Evolutionary conservation across 805 yeast species (phyloP).

Genomic region (Kluyveromyces wickerhamii): DNA sequence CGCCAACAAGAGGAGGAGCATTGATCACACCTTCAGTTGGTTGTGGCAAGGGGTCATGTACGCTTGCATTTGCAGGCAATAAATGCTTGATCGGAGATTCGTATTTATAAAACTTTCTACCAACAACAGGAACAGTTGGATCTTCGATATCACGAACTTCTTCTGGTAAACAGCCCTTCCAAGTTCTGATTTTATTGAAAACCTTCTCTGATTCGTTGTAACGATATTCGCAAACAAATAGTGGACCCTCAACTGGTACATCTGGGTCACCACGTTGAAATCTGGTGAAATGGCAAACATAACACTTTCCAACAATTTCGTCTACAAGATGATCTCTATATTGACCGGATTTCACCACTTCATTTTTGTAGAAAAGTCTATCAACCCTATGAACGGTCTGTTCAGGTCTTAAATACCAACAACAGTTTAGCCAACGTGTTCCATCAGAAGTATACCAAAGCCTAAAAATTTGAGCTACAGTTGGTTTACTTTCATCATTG

Average conservation of each 20-base stretch:
- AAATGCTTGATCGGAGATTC: constrained; percentile 80
- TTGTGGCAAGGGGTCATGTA: constrained; percentile 69
- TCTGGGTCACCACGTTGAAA: constrained; percentile 93
- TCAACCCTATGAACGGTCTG: constrained; percentile 94
- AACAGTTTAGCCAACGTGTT: constrained; percentile 80
- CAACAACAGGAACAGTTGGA: constrained; percentile 62
- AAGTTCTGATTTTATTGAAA: constrained; percentile 91
- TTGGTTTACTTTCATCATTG: constrained; percentile 83
- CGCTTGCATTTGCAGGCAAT: constrained; percentile 65
- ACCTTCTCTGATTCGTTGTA: constrained; percentile 86
- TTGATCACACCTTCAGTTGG: constrained; percentile 74
- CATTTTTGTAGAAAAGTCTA: constrained; percentile 83
- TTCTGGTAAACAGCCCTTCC: constrained; percentile 98
- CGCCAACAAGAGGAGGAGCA: constrained; percentile 94
- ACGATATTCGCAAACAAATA: constrained; percentile 91
- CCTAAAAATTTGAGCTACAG: constrained; percentile 87
- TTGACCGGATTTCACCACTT: constrained; percentile 94
- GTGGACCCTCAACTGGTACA: constrained; percentile 66
- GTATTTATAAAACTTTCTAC: constrained; percentile 59
- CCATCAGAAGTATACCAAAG: constrained; percentile 83
- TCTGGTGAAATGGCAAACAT: constrained; percentile 88
- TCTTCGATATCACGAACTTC: constrained; percentile 84
- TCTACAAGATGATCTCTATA: constrained; percentile 87
- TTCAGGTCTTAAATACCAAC: constrained; percentile 97
- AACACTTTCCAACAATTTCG: constrained; percentile 89